Evolutionary conservation across 2,329 filamentous ascomycete genomes (phyloP).

Genomic region (Paraphaeosphaeria minitans): DNA sequence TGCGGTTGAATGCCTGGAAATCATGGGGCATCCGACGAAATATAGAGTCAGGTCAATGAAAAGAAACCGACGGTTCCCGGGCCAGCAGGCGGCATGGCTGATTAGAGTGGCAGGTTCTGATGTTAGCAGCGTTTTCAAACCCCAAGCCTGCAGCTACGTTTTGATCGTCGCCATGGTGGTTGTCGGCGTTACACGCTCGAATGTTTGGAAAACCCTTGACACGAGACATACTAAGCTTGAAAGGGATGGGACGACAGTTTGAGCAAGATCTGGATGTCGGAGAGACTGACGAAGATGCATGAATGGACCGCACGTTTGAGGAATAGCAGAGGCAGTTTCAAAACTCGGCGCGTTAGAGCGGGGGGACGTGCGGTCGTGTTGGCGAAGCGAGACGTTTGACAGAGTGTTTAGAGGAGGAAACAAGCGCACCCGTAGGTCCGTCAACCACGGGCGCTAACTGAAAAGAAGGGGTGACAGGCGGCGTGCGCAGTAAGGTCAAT

Average conservation of each 20-base stretch:
- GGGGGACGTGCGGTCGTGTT: conserved; percentile 42
- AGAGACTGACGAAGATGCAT: conserved; percentile 34
- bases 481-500: conserved; percentile 29
- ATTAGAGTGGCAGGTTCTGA: conserved; percentile 48
- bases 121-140: conserved; percentile 52
- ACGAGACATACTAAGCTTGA: conserved; percentile 46
- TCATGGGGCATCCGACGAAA: conserved; percentile 43
- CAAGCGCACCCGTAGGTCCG: conserved; percentile 40
- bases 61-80: conserved; percentile 36
- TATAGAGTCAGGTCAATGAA: conserved; percentile 42
- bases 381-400: conserved; percentile 47
- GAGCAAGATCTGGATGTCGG: conserved; percentile 35
- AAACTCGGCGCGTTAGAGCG: conserved; percentile 46
- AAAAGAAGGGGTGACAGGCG: conserved; percentile 36
- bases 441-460: conserved; percentile 45
- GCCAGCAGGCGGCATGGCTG: conserved; percentile 37
- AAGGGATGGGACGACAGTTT: conserved; percentile 33
- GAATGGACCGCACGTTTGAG: conserved; percentile 35
- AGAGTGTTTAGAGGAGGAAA: conserved; percentile 44
- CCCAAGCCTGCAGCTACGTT: conserved; percentile 43
- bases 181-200: conserved; percentile 36
- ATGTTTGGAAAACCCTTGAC: conserved; percentile 47
- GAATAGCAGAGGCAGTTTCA: conserved; percentile 44
- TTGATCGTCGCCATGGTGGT: conserved; percentile 44
- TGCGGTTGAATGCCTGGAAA: conserved; percentile 45